Percentiles rank a stretch among this genome's conserved stretches.
phyloP scores from a whole-genome alignment of 2,329 filamentous ascomycete genomes.

The Epichloe uncinata region DNA sequence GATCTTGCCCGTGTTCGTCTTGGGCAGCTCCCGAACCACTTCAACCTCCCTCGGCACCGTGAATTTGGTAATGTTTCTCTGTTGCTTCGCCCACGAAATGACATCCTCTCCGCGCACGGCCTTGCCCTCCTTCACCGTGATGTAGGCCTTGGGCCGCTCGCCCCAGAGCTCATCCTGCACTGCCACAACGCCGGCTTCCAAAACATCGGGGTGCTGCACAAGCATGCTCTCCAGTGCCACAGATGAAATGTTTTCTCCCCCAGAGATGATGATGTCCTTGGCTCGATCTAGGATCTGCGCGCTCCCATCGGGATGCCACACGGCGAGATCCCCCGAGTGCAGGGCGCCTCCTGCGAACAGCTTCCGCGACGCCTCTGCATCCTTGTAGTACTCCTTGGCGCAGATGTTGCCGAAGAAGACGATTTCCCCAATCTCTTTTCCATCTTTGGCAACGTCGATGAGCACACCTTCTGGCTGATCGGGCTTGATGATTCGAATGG shows the following conservation, averaged over 20 bases:
- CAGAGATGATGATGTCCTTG: conserved; percentile 97
- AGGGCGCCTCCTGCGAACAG: conserved; percentile 76
- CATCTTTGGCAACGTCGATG: conserved; percentile 34
- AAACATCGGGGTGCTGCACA: conserved; percentile 71
- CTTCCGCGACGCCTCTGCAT: conserved; percentile 71
- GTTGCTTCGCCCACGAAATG: conserved; percentile 73
- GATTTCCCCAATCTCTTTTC: conserved; percentile 43
- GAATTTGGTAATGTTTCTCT: conserved; percentile 73
- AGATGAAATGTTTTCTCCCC: conserved; percentile 93
- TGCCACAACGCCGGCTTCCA: conserved; percentile 85
- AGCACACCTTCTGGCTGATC: conserved; percentile 50
- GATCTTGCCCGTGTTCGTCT: conserved; percentile 94
- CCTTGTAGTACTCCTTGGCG: conserved; percentile 83
- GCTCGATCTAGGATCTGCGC: conserved; percentile 86
- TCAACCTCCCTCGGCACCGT: conserved; percentile 70
- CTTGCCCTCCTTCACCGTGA: conserved; percentile 65
- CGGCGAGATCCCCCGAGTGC: conserved; percentile 85
- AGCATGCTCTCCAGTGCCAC: conserved; percentile 87
- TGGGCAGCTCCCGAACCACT: conserved; percentile 76
- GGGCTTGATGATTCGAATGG: conserved; percentile 69
- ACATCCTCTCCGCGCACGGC: conserved; percentile 41
- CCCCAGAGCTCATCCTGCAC: conserved; percentile 87
- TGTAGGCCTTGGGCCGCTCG: conserved; percentile 85
- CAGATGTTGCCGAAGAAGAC: conserved; percentile 89
- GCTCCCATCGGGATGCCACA: conserved; percentile 83